Base-by-base conservation (phyloP, 2,329 filamentous ascomycete genomes). In the Paramyrothecium sp. region DNA sequence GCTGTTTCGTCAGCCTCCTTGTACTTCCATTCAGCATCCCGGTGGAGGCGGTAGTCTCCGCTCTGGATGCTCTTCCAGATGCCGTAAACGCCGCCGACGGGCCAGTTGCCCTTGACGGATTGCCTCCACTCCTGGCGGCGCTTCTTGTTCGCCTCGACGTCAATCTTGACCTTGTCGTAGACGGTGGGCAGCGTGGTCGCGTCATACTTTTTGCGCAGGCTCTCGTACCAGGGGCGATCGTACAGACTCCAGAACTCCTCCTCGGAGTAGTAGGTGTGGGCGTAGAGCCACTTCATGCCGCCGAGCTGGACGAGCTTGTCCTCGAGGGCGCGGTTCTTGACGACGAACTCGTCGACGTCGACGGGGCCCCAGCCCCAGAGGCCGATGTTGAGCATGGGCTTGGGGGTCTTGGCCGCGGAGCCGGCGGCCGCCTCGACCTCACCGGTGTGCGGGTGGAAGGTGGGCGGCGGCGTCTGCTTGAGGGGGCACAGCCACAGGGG, bases 251-350 rank as follows among this genome's bases (percentile, higher is more conserved):
- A 90, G 73, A 90, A 92, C 67, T 90, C 85, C 0, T 81, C 75
- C 67, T 89, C 83, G n/a, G 83, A 81, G 71, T 95, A 95, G 75
- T 92, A 96, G 0, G 90, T 89, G 67, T 94, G 89, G 3, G 91
- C 91, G 72, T 96, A 96, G 13, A 96, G 78, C 89, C 91, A 95
- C 76, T 96, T 96, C 77, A 89, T 85, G 2, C 91, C 92, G 51
- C 87, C 87, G 1, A 95, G 81, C 61, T 85, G 80, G 51, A 78
- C 77, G 3, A 93, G 82, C 67, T 89, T 89, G 20, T 77, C 74
- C 75, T 96, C 92, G 20, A 96, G 79, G 48, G 80, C 80, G 33
- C 88, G 83, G 73, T 96, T 96, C 63, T 85, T 84, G 44, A 73
- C 69, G 2, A 93, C 78, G 66, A 93, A 93, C n/a, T 80, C 78